Conservation (phyloP, 257 asterid genomes). For the Orobanche coerulescens region DNA sequence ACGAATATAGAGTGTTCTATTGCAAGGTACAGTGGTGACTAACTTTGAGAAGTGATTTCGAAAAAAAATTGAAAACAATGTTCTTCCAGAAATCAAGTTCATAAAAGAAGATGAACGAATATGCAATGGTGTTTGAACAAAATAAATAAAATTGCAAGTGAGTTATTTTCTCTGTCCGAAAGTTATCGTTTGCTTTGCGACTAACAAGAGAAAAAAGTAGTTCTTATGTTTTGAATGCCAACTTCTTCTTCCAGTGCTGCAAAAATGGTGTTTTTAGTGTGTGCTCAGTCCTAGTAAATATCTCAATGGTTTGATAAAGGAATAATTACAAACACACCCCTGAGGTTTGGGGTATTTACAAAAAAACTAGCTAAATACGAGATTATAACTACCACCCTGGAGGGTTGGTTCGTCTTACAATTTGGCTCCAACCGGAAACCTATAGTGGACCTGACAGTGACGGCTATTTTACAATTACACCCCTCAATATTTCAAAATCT, state of each 20-base stretch:
- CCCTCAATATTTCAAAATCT: too few species aligned
- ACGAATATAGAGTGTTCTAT: constrained; percentile 95
- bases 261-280: neutral
- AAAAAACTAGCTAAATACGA: too few species aligned
- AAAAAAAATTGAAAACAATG: neutral
- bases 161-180: neutral
- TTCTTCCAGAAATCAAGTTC: neutral
- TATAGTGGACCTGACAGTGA: too few species aligned
- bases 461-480: too few species aligned
- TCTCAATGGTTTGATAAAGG: neutral
- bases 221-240: neutral
- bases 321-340: too few species aligned
- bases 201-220: neutral
- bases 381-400: too few species aligned
- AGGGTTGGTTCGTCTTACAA: too few species aligned
- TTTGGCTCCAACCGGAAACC: too few species aligned
- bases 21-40: constrained; percentile 41
- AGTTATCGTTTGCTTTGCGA: neutral
- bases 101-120: neutral
- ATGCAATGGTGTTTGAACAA: neutral
- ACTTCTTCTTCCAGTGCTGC: neutral
- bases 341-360: too few species aligned
- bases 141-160: neutral
- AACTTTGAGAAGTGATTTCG: neutral
- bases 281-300: neutral